These are phyloP conservation scores for Astrothelium subdiscretum DNA, from an alignment of 495 filamentous ascomycete species.

Conservation along the genomic window DNA sequence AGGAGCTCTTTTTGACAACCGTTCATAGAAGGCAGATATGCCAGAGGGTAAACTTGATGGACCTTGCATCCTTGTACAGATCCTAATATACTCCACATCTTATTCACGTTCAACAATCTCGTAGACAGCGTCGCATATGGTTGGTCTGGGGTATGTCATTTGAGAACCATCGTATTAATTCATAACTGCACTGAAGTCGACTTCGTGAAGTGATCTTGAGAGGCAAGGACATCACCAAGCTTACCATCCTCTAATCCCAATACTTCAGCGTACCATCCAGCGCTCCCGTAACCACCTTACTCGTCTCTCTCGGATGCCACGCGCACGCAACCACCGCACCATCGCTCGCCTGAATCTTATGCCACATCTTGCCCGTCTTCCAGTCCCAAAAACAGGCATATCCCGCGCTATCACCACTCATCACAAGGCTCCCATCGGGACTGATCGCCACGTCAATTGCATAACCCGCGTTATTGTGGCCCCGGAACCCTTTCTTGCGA, in stretches of 20 bases:
- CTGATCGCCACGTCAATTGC: slow-evolving; percentile 79
- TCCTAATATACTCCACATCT: too few species aligned
- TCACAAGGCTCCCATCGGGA: slow-evolving; percentile 83
- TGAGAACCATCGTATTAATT: too few species aligned
- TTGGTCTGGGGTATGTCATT: too few species aligned
- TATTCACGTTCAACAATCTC: too few species aligned
- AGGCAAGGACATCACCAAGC: neutral
- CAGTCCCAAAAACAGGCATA: slow-evolving; percentile 96
- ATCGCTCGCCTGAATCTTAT: slow-evolving; percentile 77
- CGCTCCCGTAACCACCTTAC: slow-evolving; percentile 83
- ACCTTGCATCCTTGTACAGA: too few species aligned
- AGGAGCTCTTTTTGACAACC: too few species aligned
- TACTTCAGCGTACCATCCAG: slow-evolving; percentile 82
- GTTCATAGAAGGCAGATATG: too few species aligned
- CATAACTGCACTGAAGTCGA: too few species aligned
- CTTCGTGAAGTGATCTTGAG: neutral
- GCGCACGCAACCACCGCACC: slow-evolving; percentile 68
- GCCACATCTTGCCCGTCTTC: slow-evolving; percentile 97
- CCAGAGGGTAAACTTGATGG: too few species aligned
- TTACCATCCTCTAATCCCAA: slow-evolving; percentile 60
- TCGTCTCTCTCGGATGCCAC: slow-evolving; percentile 94
- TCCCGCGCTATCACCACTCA: slow-evolving; percentile 71
- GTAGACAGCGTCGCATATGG: too few species aligned
- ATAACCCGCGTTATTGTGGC: slow-evolving; percentile 91
- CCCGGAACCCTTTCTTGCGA: slow-evolving; percentile 88